phyloP scores from a whole-genome alignment of 1,139 yeast genomes.

The Blastobotrys illinoisensis region DNA sequence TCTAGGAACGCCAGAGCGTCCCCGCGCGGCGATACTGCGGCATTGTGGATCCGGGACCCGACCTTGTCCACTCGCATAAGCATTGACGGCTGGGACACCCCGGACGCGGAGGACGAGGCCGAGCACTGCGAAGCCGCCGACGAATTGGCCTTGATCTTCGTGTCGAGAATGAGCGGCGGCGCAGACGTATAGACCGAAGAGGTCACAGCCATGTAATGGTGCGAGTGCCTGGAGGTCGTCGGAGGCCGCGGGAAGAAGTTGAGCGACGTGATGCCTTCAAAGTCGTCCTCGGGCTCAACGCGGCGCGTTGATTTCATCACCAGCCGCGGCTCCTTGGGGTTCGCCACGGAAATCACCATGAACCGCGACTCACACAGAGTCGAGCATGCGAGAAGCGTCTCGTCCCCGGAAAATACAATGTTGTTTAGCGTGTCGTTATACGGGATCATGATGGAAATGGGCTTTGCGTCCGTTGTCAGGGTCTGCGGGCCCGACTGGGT shows the following conservation, averaged over 20 bases:
- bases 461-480: slow-evolving; percentile 35
- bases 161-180: slow-evolving; percentile 55
- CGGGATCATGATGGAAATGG: slow-evolving; percentile 74
- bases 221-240: slow-evolving; percentile 3
- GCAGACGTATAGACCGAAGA: slow-evolving; percentile 56
- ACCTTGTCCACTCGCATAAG: slow-evolving; percentile 64
- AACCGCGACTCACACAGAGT: slow-evolving; percentile 79
- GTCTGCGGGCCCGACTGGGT: not conserved
- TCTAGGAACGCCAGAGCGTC: slow-evolving; percentile 79
- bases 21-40: slow-evolving; percentile 77
- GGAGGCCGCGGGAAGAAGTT: slow-evolving; percentile 53
- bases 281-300: slow-evolving; percentile 57
- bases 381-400: slow-evolving; percentile 69
- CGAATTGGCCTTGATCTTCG: slow-evolving; percentile 39
- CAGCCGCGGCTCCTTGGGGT: slow-evolving; percentile 62
- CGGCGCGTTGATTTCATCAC: slow-evolving; percentile 58
- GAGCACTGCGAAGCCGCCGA: slow-evolving; percentile 15
- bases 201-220: slow-evolving; percentile 49
- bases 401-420: slow-evolving; percentile 63
- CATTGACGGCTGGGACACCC: slow-evolving; percentile 51
- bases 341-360: slow-evolving; percentile 63
- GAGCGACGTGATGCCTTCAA: slow-evolving; percentile 83
- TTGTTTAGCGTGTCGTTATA: slow-evolving; percentile 79
- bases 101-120: slow-evolving; percentile 19
- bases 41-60: slow-evolving; percentile 71